Base-by-base conservation (phyloP, 2,329 filamentous ascomycete genomes). In the Diaporthe sp. region DNA sequence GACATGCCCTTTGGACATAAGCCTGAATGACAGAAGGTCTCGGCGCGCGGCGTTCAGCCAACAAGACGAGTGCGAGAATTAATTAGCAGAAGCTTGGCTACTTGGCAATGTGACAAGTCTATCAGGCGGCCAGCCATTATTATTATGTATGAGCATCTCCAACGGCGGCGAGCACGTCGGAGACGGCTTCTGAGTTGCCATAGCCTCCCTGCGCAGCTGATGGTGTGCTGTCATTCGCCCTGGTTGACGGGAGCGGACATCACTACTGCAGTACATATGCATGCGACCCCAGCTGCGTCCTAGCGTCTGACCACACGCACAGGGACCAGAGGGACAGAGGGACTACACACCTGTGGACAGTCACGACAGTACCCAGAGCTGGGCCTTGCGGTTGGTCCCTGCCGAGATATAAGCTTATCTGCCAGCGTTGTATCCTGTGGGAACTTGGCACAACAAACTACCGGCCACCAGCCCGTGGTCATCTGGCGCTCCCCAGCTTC, bases 401-500 rank as follows among this genome's bases (percentile, higher is more conserved):
- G 49, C 65, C 65, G 65, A 55, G 65, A 42, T 22, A 70, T 55
- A 70, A 70, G 65, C 65, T 70, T 70, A 70, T 70, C 65, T 55
- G 37, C 34, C n/a, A 70, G 39, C 46, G 62, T 37, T 25, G 46
- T 68, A 22, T 7, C 62, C 9, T 51, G 44, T 53, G 44, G 46
- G 22, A 70, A 22, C 46, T 55, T 70, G 65, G 65, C 65, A 19
- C 34, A 19, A 31, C 8, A 39, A 55, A 55, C 46, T 70, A 55
- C 65, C 65, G 65, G 65, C 65, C 46, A 55, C n/a, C 34, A 5
- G 6, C 34, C 7, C n/a, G 34, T 53, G 49, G 65, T 70, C 65
- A 70, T 70, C n/a, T 55, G 65, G 46, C 8, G 46, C 25, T 55
- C 13, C 25, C 49, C 31, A 70, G 65, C 49, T 70, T 70, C 65